Conservation (phyloP, 352 stramenopile species). For the Bremia lactucae region DNA sequence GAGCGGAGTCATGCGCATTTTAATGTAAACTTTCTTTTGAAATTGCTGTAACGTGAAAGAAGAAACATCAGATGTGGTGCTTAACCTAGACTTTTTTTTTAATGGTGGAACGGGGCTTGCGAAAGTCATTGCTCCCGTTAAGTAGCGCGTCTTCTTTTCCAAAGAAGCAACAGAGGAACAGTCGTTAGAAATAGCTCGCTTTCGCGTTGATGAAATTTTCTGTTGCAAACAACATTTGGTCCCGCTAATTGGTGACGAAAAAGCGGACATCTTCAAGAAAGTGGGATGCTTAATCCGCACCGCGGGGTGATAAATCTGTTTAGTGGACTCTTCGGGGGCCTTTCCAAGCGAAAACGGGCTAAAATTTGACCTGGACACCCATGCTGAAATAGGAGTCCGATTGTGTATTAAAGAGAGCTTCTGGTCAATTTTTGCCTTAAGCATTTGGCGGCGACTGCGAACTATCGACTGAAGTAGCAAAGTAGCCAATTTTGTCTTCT, state of each 20-base stretch:
- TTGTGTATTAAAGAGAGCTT: conserved; percentile 6
- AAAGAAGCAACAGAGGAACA: conserved; percentile 4
- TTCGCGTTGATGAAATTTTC: too few species aligned
- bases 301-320: conserved; percentile 39
- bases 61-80: conserved; percentile 16
- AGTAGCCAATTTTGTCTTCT: conserved; percentile 31
- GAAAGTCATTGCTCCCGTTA: conserved; percentile 18
- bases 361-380: conserved; percentile 26
- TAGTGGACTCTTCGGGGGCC: background rate
- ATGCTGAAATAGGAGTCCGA: conserved; percentile 26
- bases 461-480: conserved; percentile 56
- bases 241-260: too few species aligned
- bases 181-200: too few species aligned
- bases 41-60: conserved; percentile 43
- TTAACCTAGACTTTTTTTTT: too few species aligned
- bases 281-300: conserved; percentile 52
- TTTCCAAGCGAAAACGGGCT: conserved; percentile 18
- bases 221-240: too few species aligned
- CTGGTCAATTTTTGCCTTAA: conserved; percentile 41
- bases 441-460: conserved; percentile 64
- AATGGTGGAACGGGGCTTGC: conserved; percentile 29
- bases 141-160: conserved; percentile 13
- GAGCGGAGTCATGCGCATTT: conserved; percentile 71
- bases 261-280: too few species aligned
- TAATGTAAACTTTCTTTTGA: conserved; percentile 73